Base-by-base conservation (phyloP, 768 basidiomycete genomes). In the Russula virescens region DNA sequence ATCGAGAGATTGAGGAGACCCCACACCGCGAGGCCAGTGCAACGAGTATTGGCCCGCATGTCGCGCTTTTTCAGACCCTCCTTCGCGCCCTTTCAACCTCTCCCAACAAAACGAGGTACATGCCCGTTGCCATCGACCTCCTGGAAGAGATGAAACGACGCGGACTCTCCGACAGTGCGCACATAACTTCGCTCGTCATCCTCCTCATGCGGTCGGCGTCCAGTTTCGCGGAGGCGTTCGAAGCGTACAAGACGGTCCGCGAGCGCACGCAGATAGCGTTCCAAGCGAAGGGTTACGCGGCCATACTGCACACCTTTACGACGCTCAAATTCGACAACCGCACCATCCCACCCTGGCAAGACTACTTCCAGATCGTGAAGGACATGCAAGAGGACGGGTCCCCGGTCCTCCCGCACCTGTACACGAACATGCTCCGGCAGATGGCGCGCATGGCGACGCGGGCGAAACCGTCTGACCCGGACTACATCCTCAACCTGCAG, bases 301-400 rank as follows among this genome's bases (percentile, higher is more conserved):
- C 81, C 48, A 83, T 95, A 61, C 78, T 93, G 56, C 75, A 82
- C 63, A 79, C 81, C 3, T 86, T 90, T 67, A 81, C 83, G 69
- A 77, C 78, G 26, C 76, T 89, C 57, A 78, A 81, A 10, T 85
- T 84, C 61, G 74, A 75, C 50, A 71, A 79, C 38, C 58, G 50
- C 48, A 64, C 67, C 45, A 58, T 65, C 35, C 71, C 69, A 10
- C 68, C 68, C 10, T 76, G 72, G 53, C 73, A 77, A 63, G 78
- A 83, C 58, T 91, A 89, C 72, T 85, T 93, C 72, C 80, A 81
- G 58, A 88, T 95, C 55, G 80, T 93, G 61, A 80, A 79, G 42
- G 91, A 94, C 74, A 94, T 95, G 91, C 85, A 83, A 28, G 72
- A 74, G 14, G 80, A 82, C 2, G 87, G 88, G 23, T 74, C 85